phyloP scores from a whole-genome alignment of 2,329 filamentous ascomycete species.

The Botrytis fabae region DNA sequence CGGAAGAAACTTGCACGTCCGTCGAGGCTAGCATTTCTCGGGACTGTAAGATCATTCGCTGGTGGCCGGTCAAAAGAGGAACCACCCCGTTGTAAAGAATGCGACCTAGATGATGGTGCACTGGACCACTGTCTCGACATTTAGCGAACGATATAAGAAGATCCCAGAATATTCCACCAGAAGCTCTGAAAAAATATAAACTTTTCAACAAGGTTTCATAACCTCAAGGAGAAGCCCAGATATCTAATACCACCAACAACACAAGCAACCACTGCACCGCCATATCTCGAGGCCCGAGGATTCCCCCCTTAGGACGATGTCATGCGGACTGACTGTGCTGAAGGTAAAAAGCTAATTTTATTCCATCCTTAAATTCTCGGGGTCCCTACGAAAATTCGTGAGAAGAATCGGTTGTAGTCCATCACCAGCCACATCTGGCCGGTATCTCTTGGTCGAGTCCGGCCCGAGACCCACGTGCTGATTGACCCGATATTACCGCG shows the following conservation, averaged over 20 bases:
- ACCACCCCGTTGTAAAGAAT: neutral
- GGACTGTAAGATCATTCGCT: too few relatives aligned
- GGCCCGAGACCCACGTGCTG: neutral
- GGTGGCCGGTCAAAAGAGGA: too few relatives aligned
- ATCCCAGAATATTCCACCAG: too few relatives aligned
- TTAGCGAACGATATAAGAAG: neutral
- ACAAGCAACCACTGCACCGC: neutral
- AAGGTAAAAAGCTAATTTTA: neutral
- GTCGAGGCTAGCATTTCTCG: too few relatives aligned
- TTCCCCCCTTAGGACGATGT: neutral
- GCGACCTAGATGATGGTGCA: neutral
- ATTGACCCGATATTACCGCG: neutral
- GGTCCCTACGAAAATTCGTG: neutral
- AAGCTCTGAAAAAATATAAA: neutral
- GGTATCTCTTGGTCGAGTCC: neutral
- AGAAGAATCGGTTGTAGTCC: neutral
- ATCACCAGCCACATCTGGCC: neutral
- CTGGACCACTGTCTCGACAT: neutral
- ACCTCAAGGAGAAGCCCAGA: neutral
- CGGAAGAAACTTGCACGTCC: too few relatives aligned
- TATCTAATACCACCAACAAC: neutral
- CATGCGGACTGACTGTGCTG: neutral
- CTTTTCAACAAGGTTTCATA: neutral
- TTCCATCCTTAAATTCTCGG: neutral
- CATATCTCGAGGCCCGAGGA: neutral